A percentile compares a stretch with the other conserved stretches of the same genome.
phyloP scores from a whole-genome alignment of 306 rosid species.

The Cucumis sativus region Cucumber_9930_V3 NC_026657.2:30069501-30070000 shows the following conservation, averaged over 20 bases:
- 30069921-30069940: not conserved
- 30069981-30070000: too few species aligned
- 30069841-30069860: constrained; percentile 58
- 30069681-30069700: constrained; percentile 94
- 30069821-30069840: constrained; percentile 34
- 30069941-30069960: not conserved
- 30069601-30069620: not conserved
- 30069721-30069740: constrained; percentile 93
- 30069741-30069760: constrained; percentile 96
- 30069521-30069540: constrained; percentile 12
- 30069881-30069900: constrained; percentile 15
- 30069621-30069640: constrained; percentile 68
- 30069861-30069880: constrained; percentile 24
- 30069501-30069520: constrained; percentile 98
- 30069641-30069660: constrained; percentile 80
- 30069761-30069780: constrained; percentile 93
- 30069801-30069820: constrained; percentile 8
- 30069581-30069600: not conserved
- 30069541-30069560: too few species aligned
- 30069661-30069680: constrained; percentile 86
- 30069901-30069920: not conserved
- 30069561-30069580: not conserved
- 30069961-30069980: not conserved
- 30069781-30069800: constrained; percentile 88
- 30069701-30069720: constrained; percentile 98